Evolutionary conservation across 2,329 filamentous ascomycete species (phyloP).

Genomic region (Macrophomina phaseolina): DNA sequence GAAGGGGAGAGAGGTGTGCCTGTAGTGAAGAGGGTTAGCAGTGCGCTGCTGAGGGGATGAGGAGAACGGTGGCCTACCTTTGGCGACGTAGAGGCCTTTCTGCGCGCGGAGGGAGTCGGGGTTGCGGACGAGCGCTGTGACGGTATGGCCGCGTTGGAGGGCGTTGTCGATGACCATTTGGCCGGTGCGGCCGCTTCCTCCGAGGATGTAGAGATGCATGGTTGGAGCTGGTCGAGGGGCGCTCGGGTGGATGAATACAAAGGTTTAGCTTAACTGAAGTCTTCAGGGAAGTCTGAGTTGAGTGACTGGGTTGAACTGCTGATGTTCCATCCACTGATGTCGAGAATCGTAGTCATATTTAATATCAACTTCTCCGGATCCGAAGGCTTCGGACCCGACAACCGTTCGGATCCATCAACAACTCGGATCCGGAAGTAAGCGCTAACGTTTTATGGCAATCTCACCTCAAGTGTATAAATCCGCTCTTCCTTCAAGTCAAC

Average conservation of each 20-base stretch:
- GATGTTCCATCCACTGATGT: not conserved
- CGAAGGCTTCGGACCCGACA: not conserved
- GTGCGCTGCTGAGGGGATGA: not conserved
- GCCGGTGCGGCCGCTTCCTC: slow-evolving; percentile 56
- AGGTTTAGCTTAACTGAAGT: not conserved
- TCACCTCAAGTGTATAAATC: not conserved
- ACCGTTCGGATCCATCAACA: not conserved
- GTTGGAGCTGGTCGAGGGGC: not conserved
- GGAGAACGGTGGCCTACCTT: slow-evolving; percentile 35
- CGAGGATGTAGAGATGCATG: slow-evolving; percentile 55
- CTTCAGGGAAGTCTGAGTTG: not conserved
- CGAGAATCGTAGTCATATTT: too few relatives aligned
- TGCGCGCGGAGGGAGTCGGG: slow-evolving; percentile 39
- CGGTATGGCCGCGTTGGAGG: slow-evolving; percentile 47
- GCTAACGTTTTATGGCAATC: not conserved
- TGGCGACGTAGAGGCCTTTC: slow-evolving; percentile 46
- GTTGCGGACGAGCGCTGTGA: slow-evolving; percentile 56
- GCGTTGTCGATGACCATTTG: slow-evolving; percentile 50
- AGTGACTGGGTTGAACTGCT: not conserved
- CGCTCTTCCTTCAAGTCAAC: not conserved
- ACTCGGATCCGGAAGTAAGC: slow-evolving; percentile 1
- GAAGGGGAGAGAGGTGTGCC: slow-evolving; percentile 39
- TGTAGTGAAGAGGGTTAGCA: not conserved
- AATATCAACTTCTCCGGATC: not conserved
- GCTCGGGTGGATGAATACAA: too few relatives aligned